Conservation (phyloP, 129 eudicot species). For the Smallanthus sonchifolius region DNA sequence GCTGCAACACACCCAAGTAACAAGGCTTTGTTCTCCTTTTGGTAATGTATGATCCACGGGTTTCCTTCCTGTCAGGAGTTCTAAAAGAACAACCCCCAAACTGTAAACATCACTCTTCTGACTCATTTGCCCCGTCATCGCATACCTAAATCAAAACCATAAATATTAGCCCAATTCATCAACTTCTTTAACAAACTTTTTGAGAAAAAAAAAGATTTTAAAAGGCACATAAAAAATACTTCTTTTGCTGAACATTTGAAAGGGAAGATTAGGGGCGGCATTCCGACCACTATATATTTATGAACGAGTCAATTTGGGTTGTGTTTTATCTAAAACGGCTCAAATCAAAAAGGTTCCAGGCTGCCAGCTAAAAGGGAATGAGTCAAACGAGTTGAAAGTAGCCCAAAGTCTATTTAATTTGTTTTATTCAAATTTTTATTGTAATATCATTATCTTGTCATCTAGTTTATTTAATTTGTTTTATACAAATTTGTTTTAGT, state of each 20-base stretch:
- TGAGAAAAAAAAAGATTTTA: neutral
- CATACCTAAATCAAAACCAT: constrained; percentile 39
- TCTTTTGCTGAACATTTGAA: neutral
- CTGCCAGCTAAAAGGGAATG: neutral
- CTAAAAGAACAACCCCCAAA: constrained; percentile 73
- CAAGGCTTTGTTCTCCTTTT: constrained; percentile 81
- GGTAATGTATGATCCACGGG: constrained; percentile 90
- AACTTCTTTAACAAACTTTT: neutral
- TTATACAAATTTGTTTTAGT: no score
- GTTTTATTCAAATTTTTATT: no score
- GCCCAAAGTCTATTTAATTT: neutral
- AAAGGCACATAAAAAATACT: neutral
- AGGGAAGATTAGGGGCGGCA: neutral
- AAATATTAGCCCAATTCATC: neutral
- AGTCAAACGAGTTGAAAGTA: neutral
- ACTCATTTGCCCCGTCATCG: constrained; percentile 75
- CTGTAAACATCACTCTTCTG: constrained; percentile 84
- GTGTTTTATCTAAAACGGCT: neutral
- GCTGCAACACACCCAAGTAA: constrained; percentile 54
- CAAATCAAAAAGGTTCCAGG: neutral
- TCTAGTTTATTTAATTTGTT: no score
- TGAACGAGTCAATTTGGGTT: neutral
- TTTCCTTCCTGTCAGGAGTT: constrained; percentile 72
- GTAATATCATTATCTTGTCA: no score
- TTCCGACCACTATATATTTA: neutral